These are phyloP conservation scores for Aspergillus pseudoglaucus DNA, from an alignment of 2,329 filamentous ascomycete species.

Conservation along the genomic window DNA sequence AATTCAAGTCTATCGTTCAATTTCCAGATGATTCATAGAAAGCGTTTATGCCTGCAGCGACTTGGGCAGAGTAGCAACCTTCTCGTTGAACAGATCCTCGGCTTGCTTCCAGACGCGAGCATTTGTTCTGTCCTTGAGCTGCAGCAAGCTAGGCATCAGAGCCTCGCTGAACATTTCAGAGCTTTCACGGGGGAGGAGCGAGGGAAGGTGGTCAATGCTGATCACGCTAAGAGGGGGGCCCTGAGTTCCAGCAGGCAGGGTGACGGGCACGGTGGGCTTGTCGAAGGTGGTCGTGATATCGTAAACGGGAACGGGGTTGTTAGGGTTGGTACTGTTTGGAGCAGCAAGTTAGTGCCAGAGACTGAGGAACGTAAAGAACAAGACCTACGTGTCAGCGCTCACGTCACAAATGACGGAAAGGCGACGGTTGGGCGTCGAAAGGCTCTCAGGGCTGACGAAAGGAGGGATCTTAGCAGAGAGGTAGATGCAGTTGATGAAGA, in stretches of 20 bases:
- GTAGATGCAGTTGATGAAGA: constrained; percentile 88
- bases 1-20: not conserved
- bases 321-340: constrained; percentile 37
- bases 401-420: constrained; percentile 78
- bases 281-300: constrained; percentile 77
- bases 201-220: constrained; percentile 79
- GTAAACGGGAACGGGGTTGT: constrained; percentile 64
- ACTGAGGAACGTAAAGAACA: no score
- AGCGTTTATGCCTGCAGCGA: constrained; percentile 13
- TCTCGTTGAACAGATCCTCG: constrained; percentile 75
- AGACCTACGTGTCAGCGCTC: constrained; percentile 35
- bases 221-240: constrained; percentile 68
- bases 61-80: constrained; percentile 63
- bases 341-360: not conserved
- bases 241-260: constrained; percentile 43
- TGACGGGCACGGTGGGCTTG: constrained; percentile 75
- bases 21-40: not conserved
- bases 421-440: constrained; percentile 62
- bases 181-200: constrained; percentile 76
- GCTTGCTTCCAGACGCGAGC: constrained; percentile 75
- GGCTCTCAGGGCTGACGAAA: constrained; percentile 67
- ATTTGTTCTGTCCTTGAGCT: constrained; percentile 67
- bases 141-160: constrained; percentile 68
- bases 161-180: constrained; percentile 77
- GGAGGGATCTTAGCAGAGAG: constrained; percentile 70